Conservation (phyloP, 1,284 basidiomycete genomes). For the Porogramme epimiltina region DNA sequence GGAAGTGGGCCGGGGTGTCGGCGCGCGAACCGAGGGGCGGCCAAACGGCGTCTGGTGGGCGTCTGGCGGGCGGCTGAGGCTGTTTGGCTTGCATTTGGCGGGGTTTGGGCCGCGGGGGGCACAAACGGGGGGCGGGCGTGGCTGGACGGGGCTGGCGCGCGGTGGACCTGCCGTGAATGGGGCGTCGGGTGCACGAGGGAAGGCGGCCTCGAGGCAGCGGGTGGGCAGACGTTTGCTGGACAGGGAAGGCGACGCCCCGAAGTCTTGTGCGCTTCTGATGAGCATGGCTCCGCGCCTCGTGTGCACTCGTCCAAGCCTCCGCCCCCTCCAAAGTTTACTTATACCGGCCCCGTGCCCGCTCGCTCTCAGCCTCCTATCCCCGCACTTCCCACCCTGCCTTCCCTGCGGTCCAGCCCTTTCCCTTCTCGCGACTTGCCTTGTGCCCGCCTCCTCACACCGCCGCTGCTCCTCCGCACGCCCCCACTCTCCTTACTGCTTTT, state of each 20-base stretch:
- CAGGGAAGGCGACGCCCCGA: conserved; percentile 13
- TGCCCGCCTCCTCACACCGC: conserved; percentile 10
- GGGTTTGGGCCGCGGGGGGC: no score
- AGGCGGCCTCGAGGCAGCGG: conserved; percentile 27
- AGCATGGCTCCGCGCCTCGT: conserved; percentile 21
- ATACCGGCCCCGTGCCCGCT: conserved; percentile 10
- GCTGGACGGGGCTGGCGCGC: no score
- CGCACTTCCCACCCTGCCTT: conserved; percentile 15
- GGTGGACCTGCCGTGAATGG: conserved; percentile 6
- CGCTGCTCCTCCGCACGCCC: conserved; percentile 1
- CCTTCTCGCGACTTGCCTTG: conserved; percentile 8
- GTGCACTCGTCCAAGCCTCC: conserved; percentile 9
- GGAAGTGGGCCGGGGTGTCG: neutral
- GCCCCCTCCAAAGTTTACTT: no score
- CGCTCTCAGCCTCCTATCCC: conserved; percentile 9
- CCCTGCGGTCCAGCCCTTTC: conserved; percentile 11
- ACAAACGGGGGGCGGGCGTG: neutral
- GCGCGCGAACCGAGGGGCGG: neutral
- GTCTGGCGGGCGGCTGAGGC: neutral
- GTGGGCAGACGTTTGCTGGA: conserved; percentile 3
- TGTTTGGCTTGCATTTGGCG: no score
- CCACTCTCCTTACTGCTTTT: conserved; percentile 5
- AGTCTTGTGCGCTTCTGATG: conserved; percentile 17
- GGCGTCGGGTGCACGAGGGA: conserved; percentile 6
- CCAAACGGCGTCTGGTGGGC: conserved; percentile 2